These are phyloP conservation scores for Brassica juncea DNA, from an alignment of 345 rosid species.

Conservation along the genomic window DNA sequence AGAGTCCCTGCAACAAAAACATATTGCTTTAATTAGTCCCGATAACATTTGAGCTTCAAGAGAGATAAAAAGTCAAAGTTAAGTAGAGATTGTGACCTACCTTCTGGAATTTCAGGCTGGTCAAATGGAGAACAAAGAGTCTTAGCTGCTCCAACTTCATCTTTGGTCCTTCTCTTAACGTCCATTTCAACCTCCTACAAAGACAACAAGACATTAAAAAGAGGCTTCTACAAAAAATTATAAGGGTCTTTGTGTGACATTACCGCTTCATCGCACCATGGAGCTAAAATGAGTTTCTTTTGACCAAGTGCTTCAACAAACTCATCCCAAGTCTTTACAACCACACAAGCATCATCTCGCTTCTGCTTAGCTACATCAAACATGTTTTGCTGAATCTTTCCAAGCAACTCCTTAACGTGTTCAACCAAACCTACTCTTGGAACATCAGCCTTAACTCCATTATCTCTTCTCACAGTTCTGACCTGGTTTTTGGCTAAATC, in stretches of 20 bases:
- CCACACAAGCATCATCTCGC: slow-evolving; percentile 62
- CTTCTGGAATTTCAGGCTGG: slow-evolving; percentile 72
- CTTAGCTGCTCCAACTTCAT: slow-evolving; percentile 91
- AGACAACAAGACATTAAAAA: neutral
- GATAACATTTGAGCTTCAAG: neutral
- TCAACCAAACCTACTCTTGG: slow-evolving; percentile 59
- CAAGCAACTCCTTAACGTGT: slow-evolving; percentile 56
- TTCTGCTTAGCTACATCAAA: slow-evolving; percentile 65
- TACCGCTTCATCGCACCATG: slow-evolving; percentile 97
- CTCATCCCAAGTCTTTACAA: slow-evolving; percentile 76
- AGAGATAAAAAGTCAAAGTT: neutral
- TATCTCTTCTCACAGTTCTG: slow-evolving; percentile 86
- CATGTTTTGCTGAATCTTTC: slow-evolving; percentile 64
- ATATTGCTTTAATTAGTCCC: neutral
- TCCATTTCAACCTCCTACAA: slow-evolving; percentile 83
- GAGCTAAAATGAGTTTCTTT: slow-evolving; percentile 89
- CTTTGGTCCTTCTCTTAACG: slow-evolving; percentile 81
- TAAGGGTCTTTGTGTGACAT: neutral
- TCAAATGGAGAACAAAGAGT: slow-evolving; percentile 88
- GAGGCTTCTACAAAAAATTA: neutral
- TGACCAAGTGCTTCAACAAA: slow-evolving; percentile 67
- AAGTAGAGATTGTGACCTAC: slow-evolving; percentile 8
- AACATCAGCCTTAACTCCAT: slow-evolving; percentile 62
- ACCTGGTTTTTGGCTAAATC: slow-evolving; percentile 87
- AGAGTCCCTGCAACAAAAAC: slow-evolving; percentile 55